Base-by-base conservation (phyloP, 768 basidiomycete genomes). In the Xerocomellus amylosporus region DNA sequence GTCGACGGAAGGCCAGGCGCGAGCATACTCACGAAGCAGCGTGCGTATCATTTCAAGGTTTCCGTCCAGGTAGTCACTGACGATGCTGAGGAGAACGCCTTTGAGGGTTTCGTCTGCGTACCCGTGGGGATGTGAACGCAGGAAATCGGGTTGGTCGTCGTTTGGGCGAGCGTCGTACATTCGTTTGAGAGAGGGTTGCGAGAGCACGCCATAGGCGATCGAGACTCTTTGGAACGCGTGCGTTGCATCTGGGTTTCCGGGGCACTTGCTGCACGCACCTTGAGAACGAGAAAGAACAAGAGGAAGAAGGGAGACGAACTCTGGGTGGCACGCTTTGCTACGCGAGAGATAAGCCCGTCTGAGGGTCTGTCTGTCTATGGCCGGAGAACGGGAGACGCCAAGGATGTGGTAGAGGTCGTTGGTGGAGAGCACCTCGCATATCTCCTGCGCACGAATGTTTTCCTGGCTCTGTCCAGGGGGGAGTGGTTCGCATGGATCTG, bases 221-320 rank as follows among this genome's bases (percentile, higher is more conserved):
- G 88, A 86, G 5, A 94, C 86, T 61, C 87, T 88, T 66, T 94
- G 92, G 67, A 94, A 94, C 1, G 92, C 92, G 19, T 81, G 75
- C 0, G 92, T 94, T 17, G 92, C 87, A 43, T 86, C 79, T 5
- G 86, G 83, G 63, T 86, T 84, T 20, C 52, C 68, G 3, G 89
- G 88, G 59, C 88, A 93, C 75, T 93, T 93, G 66, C 92, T 93
- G 61, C 14, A 59, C 3, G 45, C 24, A n/a, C 7, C 34, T 24
- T 44, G n/a, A 60, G 49, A 54, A 49, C 49, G 43, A 42, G 5
- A 33, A 37, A 4, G 39, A 19, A 36, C 3, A n/a, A 41, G 12
- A 30, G 39, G 17, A 30, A 42, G 51, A n/a, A 6, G 31, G 34
- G 19, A n/a, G 49, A 79, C 89, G 58, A 54, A 93, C 92, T 94